Evolutionary conservation across 2,329 filamentous ascomycete species (phyloP), one percentile per base, ranked within the genome.

Genomic region (Colletotrichum sp.): DNA sequence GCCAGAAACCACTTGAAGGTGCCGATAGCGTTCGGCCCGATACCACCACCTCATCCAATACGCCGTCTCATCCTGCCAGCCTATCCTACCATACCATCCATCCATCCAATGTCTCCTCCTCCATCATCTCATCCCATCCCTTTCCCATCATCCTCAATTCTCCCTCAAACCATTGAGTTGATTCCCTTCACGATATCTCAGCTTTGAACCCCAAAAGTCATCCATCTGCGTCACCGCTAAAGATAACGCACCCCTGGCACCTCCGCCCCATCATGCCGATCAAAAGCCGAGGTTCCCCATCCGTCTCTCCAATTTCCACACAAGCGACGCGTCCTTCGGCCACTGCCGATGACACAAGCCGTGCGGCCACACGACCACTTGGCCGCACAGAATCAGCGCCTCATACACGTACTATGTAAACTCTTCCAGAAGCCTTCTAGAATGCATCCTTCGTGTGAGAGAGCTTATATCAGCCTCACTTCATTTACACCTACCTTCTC

Each of bases 281-380:
- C 66, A 52, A 74, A 74, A 60, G 67, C 72, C 67, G 72, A 74
- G 67, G 72, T 70, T 39, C 36, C 36, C 36, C 15, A 39, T 39
- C 57, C 6, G 5, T n/a, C 57, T 28, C 9, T 10, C 21, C 55
- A 34, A 44, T 18, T n/a, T n/a, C 36, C 55, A 26, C 30, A 8
- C 16, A 62, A 18, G 26, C 18, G 30, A 62, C 59, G 59, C 59
- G 28, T 62, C 28, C 28, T 12, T 62, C 59, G 59, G 10, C 59
- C 59, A n/a, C 18, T 34, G 59, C 59, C 30, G 59, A 62, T 62
- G 30, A 10, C 30, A 24, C 28, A 62, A 12, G 6, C 6, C 18
- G 59, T 62, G 59, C 59, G 30, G 28, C 13, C 16, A n/a, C 15
- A 32, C 30, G 10, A 32, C 30, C 30, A 32, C 30, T 0, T 32